These are phyloP conservation scores for Aspergillus sclerotialis DNA, from an alignment of 2,329 filamentous ascomycete genomes.

Conservation along the genomic window DNA sequence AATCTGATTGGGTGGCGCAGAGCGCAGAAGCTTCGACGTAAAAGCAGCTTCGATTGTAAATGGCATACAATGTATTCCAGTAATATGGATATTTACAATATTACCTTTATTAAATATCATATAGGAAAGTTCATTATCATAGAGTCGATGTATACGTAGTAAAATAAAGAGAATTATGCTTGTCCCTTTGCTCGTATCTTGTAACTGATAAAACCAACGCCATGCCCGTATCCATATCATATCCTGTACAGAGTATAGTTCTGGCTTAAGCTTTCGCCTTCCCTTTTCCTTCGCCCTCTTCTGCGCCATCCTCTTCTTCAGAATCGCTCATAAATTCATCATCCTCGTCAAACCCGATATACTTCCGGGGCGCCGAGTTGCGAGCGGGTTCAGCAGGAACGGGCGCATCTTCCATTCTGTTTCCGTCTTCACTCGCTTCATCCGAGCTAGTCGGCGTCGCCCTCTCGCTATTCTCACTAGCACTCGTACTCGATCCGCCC, in stretches of 20 bases:
- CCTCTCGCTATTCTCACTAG: conserved; percentile 31
- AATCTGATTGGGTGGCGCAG: no score
- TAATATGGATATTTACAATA: no score
- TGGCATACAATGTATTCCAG: no score
- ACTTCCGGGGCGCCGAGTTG: conserved; percentile 28
- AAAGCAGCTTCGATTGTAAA: no score
- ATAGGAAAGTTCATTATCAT: no score
- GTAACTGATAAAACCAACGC: no score
- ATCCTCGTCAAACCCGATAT: conserved; percentile 43
- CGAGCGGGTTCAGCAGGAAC: conserved; percentile 18
- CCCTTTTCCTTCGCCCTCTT: conserved; percentile 25
- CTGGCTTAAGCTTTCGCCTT: conserved; percentile 25
- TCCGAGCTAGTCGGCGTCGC: conserved; percentile 24
- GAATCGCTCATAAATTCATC: conserved; percentile 42
- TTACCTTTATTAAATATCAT: no score
- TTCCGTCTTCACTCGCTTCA: conserved; percentile 33
- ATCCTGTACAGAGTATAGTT: neutral
- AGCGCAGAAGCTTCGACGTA: no score
- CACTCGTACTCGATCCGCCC: conserved; percentile 31
- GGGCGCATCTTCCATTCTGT: conserved; percentile 24
- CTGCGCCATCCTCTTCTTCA: conserved; percentile 22
- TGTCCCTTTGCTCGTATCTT: no score
- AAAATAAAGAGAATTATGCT: no score
- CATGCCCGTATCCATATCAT: no score
- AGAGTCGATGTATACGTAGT: no score